Percentiles rank a stretch among this genome's conserved stretches.
Evolutionary conservation across 148 eudicot genomes (phyloP).

Genomic region (Pharnaceum exiguum): DNA sequence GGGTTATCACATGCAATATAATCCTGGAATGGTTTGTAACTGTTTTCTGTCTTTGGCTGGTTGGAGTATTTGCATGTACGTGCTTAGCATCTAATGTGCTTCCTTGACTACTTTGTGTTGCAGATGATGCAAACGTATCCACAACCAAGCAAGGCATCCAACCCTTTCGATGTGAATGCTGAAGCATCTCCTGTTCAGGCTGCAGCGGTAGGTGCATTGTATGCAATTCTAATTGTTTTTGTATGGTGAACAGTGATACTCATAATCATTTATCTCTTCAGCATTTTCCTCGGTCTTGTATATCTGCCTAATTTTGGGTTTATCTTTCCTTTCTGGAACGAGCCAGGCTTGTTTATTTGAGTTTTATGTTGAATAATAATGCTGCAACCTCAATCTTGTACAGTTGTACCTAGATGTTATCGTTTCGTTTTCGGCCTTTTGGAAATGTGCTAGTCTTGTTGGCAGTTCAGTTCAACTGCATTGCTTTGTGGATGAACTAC

Average conservation of each 20-base stretch:
- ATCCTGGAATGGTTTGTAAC: slow-evolving; percentile 48
- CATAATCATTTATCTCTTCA: no score
- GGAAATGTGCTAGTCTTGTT: no score
- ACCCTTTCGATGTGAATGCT: slow-evolving; percentile 67
- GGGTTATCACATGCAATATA: slow-evolving; percentile 64
- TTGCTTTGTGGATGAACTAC: no score
- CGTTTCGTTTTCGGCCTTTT: no score
- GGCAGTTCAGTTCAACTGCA: no score
- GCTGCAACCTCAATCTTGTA: no score
- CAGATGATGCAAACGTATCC: slow-evolving; percentile 51
- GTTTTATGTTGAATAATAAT: no score
- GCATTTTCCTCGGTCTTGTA: no score
- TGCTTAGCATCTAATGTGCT: background rate
- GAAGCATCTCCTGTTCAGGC: slow-evolving; percentile 54
- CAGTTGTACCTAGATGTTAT: no score
- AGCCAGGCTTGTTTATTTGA: no score
- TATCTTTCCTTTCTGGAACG: no score
- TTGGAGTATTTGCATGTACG: background rate
- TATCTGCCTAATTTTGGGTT: no score
- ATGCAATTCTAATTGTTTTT: background rate
- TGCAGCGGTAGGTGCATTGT: slow-evolving; percentile 41
- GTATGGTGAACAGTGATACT: background rate
- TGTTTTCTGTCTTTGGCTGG: background rate
- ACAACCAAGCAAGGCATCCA: slow-evolving; percentile 45
- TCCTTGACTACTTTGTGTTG: slow-evolving; percentile 17